Conservation (phyloP, 202 grass and related monocot genomes). For the Eragrostis tef region DNA sequence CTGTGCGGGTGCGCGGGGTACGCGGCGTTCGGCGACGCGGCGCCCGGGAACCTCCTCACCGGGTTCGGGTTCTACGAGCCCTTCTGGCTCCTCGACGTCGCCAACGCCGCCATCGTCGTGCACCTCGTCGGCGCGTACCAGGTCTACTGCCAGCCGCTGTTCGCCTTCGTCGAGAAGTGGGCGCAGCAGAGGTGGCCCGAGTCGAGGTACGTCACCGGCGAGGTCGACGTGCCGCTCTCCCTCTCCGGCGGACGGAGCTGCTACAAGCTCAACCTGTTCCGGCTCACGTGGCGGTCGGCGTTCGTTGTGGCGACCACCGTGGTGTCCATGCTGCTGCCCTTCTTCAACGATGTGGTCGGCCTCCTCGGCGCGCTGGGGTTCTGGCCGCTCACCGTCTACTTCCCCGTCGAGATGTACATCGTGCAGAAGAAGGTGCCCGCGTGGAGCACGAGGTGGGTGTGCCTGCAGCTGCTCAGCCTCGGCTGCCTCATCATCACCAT, state of each 20-base stretch:
- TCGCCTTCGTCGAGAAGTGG: constrained; percentile 94
- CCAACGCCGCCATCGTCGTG: constrained; percentile 90
- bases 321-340: constrained; percentile 88
- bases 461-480: constrained; percentile 92
- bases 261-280: constrained; percentile 74
- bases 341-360: constrained; percentile 97
- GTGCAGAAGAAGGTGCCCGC: constrained; percentile 78
- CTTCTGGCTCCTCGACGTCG: constrained; percentile 96
- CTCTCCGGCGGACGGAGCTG: constrained; percentile 25
- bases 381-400: constrained; percentile 69
- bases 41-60: constrained; percentile 86
- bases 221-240: constrained; percentile 58
- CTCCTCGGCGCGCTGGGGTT: constrained; percentile 85
- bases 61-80: constrained; percentile 98
- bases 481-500: constrained; percentile 76
- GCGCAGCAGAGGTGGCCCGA: constrained; percentile 68
- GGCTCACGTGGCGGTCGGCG: constrained; percentile 73
- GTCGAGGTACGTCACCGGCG: constrained; percentile 49
- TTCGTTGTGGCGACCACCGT: constrained; percentile 77
- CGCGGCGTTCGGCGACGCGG: constrained; percentile 78
- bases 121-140: constrained; percentile 97
- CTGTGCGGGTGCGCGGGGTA: constrained; percentile 95
- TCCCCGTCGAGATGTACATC: constrained; percentile 72
- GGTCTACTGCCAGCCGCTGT: constrained; percentile 95
- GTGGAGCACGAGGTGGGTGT: constrained; percentile 87